Evolutionary conservation across 1,139 yeast genomes (phyloP).

Genomic region (Oligophagozyma castellii): DNA sequence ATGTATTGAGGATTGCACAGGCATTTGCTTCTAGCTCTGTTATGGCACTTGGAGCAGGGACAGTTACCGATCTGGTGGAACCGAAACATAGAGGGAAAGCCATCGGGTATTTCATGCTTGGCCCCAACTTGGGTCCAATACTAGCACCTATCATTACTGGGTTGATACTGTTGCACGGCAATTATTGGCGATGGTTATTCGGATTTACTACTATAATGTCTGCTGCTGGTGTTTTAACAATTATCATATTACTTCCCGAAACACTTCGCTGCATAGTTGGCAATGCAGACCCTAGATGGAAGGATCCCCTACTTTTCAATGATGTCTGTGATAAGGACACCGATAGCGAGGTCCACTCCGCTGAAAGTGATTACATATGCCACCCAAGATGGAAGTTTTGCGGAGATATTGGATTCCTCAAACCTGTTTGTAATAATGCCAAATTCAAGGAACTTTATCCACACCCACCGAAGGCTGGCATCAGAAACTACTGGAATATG

Average conservation of each 20-base stretch:
- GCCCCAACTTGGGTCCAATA: constrained; percentile 48
- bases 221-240: constrained; percentile 27
- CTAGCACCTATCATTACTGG: constrained; percentile 40
- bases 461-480: constrained; percentile 36
- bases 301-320: too few species aligned
- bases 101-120: constrained; percentile 42
- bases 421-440: constrained; percentile 15
- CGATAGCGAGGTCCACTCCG: background rate
- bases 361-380: constrained; percentile 1
- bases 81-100: constrained; percentile 37
- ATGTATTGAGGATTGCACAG: constrained; percentile 33
- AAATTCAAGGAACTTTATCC: constrained; percentile 26
- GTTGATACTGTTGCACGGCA: constrained; percentile 26
- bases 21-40: constrained; percentile 45
- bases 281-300: constrained; percentile 29
- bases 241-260: constrained; percentile 37
- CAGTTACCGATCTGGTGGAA: constrained; percentile 37
- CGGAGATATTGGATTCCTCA: constrained; percentile 16
- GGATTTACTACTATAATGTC: constrained; percentile 38
- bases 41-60: constrained; percentile 44
- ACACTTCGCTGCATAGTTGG: constrained; percentile 45
- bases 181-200: constrained; percentile 45
- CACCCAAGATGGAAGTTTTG: constrained; percentile 9
- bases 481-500: constrained; percentile 28
- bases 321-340: too few species aligned